phyloP scores from a whole-genome alignment of 139 green algal species.

The Eudorina sp. region DNA sequence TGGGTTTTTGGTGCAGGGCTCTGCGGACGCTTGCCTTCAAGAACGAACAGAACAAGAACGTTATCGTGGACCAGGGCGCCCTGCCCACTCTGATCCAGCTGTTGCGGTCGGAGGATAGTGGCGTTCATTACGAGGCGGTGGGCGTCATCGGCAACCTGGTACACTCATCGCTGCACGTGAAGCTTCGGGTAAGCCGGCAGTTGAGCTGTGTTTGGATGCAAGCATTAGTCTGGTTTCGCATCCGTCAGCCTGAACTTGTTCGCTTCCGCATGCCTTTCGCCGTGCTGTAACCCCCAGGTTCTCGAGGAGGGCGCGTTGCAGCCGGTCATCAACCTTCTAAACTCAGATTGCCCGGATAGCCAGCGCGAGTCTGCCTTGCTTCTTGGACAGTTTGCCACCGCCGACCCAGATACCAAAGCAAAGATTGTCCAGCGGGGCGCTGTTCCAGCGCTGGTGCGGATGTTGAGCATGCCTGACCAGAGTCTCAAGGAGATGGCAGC shows the following conservation, averaged over 20 bases:
- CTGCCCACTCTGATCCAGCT: slow-evolving; percentile 96
- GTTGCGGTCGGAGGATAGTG: slow-evolving; percentile 91
- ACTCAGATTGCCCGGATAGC: slow-evolving; percentile 87
- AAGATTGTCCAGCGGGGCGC: slow-evolving; percentile 96
- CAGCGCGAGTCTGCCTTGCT: slow-evolving; percentile 96
- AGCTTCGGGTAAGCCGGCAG: slow-evolving; percentile 36
- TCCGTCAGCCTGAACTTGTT: too few relatives aligned
- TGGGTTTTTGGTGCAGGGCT: slow-evolving; percentile 55
- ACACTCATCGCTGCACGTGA: slow-evolving; percentile 77
- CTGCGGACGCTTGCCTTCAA: slow-evolving; percentile 98
- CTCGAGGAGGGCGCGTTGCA: slow-evolving; percentile 93
- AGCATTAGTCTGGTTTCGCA: too few relatives aligned
- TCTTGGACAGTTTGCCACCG: slow-evolving; percentile 97
- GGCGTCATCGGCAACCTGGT: slow-evolving; percentile 99
- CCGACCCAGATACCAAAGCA: slow-evolving; percentile 85
- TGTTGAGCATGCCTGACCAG: slow-evolving; percentile 85
- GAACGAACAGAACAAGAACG: slow-evolving; percentile 98
- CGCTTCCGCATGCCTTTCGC: too few relatives aligned
- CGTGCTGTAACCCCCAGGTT: too few relatives aligned
- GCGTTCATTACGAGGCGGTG: slow-evolving; percentile 97
- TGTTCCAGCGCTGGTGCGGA: slow-evolving; percentile 93
- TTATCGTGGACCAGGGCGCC: slow-evolving; percentile 94
- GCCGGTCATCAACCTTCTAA: slow-evolving; percentile 95
- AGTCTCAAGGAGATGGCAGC: slow-evolving; percentile 97
- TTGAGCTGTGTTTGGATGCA: too few relatives aligned